Base-by-base conservation (phyloP, 2,329 filamentous ascomycete species). In the Hypoxylon sp. region DNA sequence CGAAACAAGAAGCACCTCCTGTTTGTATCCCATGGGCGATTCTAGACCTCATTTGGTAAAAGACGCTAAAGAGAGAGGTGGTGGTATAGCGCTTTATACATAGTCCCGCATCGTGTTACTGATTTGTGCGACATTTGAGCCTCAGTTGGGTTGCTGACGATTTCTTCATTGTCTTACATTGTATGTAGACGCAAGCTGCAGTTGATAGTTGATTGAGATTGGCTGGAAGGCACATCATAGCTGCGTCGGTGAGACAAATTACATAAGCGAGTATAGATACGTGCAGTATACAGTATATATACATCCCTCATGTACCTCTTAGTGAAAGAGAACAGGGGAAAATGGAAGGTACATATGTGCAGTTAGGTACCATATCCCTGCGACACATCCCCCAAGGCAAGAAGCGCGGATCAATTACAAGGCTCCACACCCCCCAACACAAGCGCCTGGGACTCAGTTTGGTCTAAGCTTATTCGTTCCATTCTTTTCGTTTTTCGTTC, bases 371-470 rank as follows among this genome's bases (percentile, higher is more conserved):
- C 43, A 17, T n/a, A 45, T 71, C 68, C 68, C 68, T 69, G 68
- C 65, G 30, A 67, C 68, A 66, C 68, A 71, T 71, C 68, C 68
- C 66, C 68, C 68, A 62, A 70, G 45, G 62, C 53, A 65, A 57
- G 25, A 58, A 65, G 50, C 57, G 68, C 63, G 65, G 68, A 69
- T 71, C 68, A 41, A 46, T 51, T 57, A n/a, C 41, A 48, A 30
- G 11, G 56, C 19, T 38, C 63, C 60, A 63, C 63, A 55, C 56
- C 53, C 52, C 61, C 55, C 65, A 56, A 70, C 57, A 70, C 59
- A 68, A 50, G 53, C 68, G 68, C 68, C 61, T 66, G 68, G 65
- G 53, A 66, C 56, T 59, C 56, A 48, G 13, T 30, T 25, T 59
- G 65, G 63, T 46, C 57, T 45, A 53, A 63, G 64, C 65, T 60